phyloP scores from a whole-genome alignment of 257 asterid species.

The Fraxinus anomala region DNA sequence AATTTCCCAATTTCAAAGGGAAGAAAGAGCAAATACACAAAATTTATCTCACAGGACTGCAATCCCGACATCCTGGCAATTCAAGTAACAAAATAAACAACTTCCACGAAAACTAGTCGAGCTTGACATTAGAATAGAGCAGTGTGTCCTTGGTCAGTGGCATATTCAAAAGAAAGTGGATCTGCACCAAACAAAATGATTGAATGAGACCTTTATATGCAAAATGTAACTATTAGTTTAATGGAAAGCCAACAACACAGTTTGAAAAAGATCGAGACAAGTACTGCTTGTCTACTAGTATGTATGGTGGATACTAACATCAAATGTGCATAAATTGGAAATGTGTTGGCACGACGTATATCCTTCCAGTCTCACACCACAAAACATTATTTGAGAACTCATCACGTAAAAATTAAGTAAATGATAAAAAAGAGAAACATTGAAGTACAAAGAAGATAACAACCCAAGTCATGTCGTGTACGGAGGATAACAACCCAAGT shows the following conservation, averaged over 20 bases:
- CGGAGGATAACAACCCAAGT: no score
- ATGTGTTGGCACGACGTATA: no score
- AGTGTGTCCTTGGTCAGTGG: constrained; percentile 95
- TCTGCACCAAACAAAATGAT: constrained; percentile 53
- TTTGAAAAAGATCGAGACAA: no score
- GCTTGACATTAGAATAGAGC: constrained; percentile 87
- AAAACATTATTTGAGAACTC: no score
- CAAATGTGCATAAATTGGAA: not conserved
- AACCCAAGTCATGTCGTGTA: no score
- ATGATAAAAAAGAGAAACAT: no score
- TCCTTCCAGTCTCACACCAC: no score
- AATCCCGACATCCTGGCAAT: constrained; percentile 27
- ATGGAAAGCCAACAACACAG: not conserved
- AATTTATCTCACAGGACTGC: constrained; percentile 31
- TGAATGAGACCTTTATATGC: constrained; percentile 21
- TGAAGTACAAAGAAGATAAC: no score
- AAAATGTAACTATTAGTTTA: not conserved
- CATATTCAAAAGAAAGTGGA: constrained; percentile 70
- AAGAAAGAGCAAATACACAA: constrained; percentile 21
- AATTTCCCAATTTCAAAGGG: constrained; percentile 13
- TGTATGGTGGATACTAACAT: not conserved
- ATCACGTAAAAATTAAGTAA: no score
- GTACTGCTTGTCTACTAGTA: no score
- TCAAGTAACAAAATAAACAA: constrained; percentile 24
- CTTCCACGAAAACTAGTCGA: constrained; percentile 51